Conservation (phyloP, 2,329 filamentous ascomycete species). For the Epichloe baconii region DNA sequence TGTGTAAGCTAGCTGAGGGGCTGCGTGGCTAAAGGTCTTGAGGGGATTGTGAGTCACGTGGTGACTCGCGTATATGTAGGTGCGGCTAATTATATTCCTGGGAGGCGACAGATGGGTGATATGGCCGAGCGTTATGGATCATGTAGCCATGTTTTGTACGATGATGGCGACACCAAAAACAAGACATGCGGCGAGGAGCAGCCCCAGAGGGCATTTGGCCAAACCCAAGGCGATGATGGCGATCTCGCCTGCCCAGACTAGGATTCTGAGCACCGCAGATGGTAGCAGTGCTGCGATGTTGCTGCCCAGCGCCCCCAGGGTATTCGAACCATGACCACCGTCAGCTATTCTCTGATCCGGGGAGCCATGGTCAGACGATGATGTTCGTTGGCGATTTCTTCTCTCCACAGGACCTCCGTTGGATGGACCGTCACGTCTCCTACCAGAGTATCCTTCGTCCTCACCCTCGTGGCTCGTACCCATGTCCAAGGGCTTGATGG, state of each 20-base stretch:
- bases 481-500: constrained; percentile 16
- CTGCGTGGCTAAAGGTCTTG: too few species aligned
- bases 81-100: constrained; percentile 29
- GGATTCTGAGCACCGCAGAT: constrained; percentile 23
- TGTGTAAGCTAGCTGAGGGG: too few species aligned
- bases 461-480: constrained; percentile 12
- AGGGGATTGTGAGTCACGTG: too few species aligned
- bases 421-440: constrained; percentile 12
- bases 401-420: constrained; percentile 14
- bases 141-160: constrained; percentile 47
- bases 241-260: constrained; percentile 41
- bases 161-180: constrained; percentile 45
- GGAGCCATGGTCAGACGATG: constrained; percentile 6
- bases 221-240: constrained; percentile 46
- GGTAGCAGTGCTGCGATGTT: constrained; percentile 24
- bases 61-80: too few species aligned
- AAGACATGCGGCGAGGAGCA: constrained; percentile 48
- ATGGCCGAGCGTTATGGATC: constrained; percentile 46
- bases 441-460: constrained; percentile 16
- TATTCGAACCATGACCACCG: constrained; percentile 4
- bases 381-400: constrained; percentile 7
- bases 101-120: constrained; percentile 57
- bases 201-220: constrained; percentile 50
- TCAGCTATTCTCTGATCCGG: constrained; percentile 9
- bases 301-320: constrained; percentile 13